Evolutionary conservation across 208 protist genomes (phyloP).

Genomic region (Acanthamoeba comandoni): DNA sequence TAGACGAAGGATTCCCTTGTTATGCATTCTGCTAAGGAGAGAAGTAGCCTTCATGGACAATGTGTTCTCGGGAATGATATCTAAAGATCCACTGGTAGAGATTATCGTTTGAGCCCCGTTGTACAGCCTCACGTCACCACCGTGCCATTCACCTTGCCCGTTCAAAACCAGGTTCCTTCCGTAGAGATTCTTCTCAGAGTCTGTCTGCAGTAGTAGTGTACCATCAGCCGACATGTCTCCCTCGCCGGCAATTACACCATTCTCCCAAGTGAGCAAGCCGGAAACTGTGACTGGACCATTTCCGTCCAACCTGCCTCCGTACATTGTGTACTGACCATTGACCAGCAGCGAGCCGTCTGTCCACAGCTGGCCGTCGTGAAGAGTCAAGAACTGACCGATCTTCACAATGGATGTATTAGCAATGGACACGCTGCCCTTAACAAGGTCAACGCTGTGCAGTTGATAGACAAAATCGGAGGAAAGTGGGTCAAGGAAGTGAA

Average conservation of each 20-base stretch:
- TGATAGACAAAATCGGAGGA: no score
- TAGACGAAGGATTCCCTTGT: conserved; percentile 36
- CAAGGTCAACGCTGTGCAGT: no score
- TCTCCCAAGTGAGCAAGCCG: conserved; percentile 30
- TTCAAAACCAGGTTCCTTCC: conserved; percentile 10
- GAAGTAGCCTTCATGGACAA: conserved; percentile 36
- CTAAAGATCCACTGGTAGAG: neutral
- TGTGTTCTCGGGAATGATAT: conserved; percentile 7
- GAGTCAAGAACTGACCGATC: no score
- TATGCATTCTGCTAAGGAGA: conserved; percentile 27
- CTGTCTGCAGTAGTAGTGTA: neutral
- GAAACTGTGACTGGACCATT: conserved; percentile 1
- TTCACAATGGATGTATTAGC: no score
- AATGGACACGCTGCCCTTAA: no score
- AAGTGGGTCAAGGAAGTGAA: no score
- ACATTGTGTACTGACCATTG: neutral
- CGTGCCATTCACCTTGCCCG: conserved; percentile 38
- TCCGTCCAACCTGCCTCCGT: conserved; percentile 25
- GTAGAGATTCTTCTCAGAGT: conserved; percentile 53
- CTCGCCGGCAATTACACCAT: conserved; percentile 43
- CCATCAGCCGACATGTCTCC: conserved; percentile 15
- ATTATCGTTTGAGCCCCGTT: conserved; percentile 39
- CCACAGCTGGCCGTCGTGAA: no score
- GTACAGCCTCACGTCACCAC: conserved; percentile 22
- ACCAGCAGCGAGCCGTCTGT: conserved; percentile 6